A percentile compares a stretch with the other conserved stretches of the same genome.
These are phyloP conservation scores for Penicillium sp. DNA, from an alignment of 2,329 filamentous ascomycete species.

Conservation along the genomic window DNA sequence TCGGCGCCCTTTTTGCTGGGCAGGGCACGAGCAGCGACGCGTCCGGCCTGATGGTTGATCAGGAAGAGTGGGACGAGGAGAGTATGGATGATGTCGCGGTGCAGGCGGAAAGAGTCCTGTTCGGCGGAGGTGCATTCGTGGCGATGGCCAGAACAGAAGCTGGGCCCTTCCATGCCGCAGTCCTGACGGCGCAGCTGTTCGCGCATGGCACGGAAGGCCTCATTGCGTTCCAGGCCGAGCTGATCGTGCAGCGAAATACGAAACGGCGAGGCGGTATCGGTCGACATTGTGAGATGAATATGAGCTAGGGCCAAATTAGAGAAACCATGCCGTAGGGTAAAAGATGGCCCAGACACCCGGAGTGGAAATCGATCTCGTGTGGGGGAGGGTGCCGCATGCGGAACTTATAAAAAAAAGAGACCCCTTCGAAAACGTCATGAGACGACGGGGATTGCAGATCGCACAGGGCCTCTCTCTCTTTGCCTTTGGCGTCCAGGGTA, in stretches of 20 bases:
- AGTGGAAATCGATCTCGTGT: background rate
- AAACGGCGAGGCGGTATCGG: constrained; percentile 31
- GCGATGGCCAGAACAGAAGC: constrained; percentile 39
- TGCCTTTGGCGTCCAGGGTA: constrained; percentile 14
- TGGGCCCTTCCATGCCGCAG: constrained; percentile 35
- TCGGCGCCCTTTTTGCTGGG: constrained; percentile 51
- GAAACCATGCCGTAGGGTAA: background rate
- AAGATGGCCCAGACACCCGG: background rate
- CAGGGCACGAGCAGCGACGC: constrained; percentile 51
- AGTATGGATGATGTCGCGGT: constrained; percentile 60
- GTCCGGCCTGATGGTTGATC: constrained; percentile 55
- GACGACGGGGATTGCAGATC: constrained; percentile 14
- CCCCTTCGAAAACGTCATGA: constrained; percentile 28
- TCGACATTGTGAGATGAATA: constrained; percentile 3
- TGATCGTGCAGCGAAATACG: constrained; percentile 33
- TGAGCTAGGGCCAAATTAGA: background rate
- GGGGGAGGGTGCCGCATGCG: constrained; percentile 18
- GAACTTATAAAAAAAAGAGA: constrained; percentile 1
- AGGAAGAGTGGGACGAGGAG: constrained; percentile 58
- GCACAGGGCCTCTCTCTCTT: constrained; percentile 8
- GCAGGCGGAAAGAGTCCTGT: constrained; percentile 45
- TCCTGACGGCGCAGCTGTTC: constrained; percentile 38
- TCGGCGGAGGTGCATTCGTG: constrained; percentile 30
- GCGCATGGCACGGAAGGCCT: constrained; percentile 34
- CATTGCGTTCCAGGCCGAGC: constrained; percentile 34